Base-by-base conservation (phyloP, 768 basidiomycete species). In the Mycena galericulata region DNA sequence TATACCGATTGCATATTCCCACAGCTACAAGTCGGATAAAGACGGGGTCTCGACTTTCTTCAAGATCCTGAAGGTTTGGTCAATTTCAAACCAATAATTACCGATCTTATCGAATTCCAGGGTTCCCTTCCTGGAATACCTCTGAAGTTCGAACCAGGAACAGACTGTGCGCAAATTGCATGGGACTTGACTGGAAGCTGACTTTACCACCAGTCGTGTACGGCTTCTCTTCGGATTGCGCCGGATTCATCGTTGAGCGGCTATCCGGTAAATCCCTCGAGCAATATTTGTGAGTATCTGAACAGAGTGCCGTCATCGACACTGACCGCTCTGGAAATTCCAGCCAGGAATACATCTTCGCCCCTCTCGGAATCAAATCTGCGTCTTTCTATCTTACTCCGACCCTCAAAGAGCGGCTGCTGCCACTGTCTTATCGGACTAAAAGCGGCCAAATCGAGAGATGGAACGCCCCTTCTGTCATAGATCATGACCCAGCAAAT, bases 171-270 rank as follows among this genome's bases (percentile, higher is more conserved):
- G 27, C 24, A 46, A 15, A 46, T 22, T 22, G 10, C 36, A 50
- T 11, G 40, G 32, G 5, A 26, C 17, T 24, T 54, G 8, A 12
- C 15, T 27, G 8, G 22, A 17, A 26, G 1, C 2, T n/a, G 29
- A 17, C 14, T 14, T 36, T 3, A 34, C 4, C 12, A 26, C 43
- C 47, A 79, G 79, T 71, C 43, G 62, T 50, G 0, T 79, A 79
- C 60, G 72, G 77, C 1, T 77, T 67, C 50, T 63, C 63, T 15
- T 47, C 70, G 2, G 76, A 78, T 62, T 67, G 62, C 3, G 20
- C 75, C 1, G 76, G 78, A 11, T 79, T 79, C 49, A 73, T 78
- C 22, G 61, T 79, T 11, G 76, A 79, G 55, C 71, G 71, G 22
- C 56, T 76, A 14, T 69, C 76, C 0, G 76, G 75, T 1, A 59